Base-by-base conservation (phyloP, 2,329 filamentous ascomycete species). In the Neofusicoccum laricinum region DNA sequence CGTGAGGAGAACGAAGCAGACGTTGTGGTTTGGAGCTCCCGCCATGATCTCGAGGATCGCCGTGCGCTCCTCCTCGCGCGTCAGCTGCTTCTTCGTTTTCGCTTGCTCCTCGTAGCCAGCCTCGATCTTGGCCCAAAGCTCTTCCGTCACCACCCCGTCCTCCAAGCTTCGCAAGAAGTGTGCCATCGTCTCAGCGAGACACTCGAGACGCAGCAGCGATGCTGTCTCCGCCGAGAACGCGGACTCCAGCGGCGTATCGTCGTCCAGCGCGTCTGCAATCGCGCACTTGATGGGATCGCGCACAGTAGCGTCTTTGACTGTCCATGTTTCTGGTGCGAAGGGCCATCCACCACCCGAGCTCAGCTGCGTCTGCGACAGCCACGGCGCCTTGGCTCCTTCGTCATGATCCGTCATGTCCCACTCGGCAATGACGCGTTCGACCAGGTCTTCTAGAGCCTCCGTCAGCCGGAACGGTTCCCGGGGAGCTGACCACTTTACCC, bases 391-490 rank as follows among this genome's bases (percentile, higher is more conserved):
- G 2, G 48, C 34, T 2, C 68, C 66, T 55, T 72, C 64, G 38
- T 78, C 76, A 43, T 74, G 71, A 61, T 80, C 79, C 32, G 80
- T 83, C 86, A 88, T 89, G 51, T 81, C 82, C 85, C 85, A 88
- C 68, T 88, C 86, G 8, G 86, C 86, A 30, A 87, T 76, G 11
- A 85, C 82, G 38, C 86, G 81, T 68, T 86, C 84, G 32, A 80
- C 80, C 69, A 87, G 73, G 69, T 84, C 82, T 71, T 88, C 85
- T 75, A 97, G 84, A 11, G 88, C 86, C 75, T 97, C 92, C 4
- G 93, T 97, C 71, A 99, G 85, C 73, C 89, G 89, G 78, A 97
- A 96, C 8, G 98, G 82, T 76, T 97, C 94, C 66, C 91, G 88
- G 0, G 95, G 94, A 1, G 93, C 93, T 11, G 93, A 94, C 73